These are phyloP conservation scores for Pseudogymnoascus sp. DNA, from an alignment of 2,329 filamentous ascomycete species.

Conservation along the genomic window DNA sequence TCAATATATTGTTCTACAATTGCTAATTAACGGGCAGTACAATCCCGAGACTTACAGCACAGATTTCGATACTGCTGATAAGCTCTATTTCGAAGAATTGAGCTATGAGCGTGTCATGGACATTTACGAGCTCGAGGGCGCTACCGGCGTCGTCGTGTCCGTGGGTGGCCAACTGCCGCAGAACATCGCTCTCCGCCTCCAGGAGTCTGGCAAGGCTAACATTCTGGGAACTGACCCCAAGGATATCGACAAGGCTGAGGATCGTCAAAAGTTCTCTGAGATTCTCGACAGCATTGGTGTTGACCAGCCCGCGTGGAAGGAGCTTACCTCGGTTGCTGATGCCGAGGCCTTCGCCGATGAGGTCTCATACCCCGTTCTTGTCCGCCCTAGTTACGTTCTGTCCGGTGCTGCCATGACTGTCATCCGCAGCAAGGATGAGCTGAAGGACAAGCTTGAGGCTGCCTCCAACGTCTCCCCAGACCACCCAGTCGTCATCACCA, in stretches of 20 bases:
- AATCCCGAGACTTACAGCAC: constrained; percentile 77
- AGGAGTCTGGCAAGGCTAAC: constrained; percentile 82
- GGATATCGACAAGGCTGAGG: constrained; percentile 96
- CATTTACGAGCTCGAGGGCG: constrained; percentile 87
- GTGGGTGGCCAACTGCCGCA: constrained; percentile 94
- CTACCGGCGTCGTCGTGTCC: constrained; percentile 84
- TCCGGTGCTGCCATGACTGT: constrained; percentile 98
- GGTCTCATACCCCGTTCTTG: constrained; percentile 89
- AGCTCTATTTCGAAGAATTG: constrained; percentile 92
- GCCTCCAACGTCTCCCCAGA: constrained; percentile 88
- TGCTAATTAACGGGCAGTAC: constrained; percentile 21
- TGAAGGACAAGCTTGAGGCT: constrained; percentile 90
- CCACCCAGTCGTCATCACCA: constrained; percentile 95
- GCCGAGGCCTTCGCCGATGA: constrained; percentile 78
- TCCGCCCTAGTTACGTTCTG: constrained; percentile 89
- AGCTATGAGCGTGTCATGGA: constrained; percentile 98
- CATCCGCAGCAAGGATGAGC: constrained; percentile 76
- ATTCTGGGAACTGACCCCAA: constrained; percentile 86
- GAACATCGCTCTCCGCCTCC: constrained; percentile 90
- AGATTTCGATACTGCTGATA: constrained; percentile 83
- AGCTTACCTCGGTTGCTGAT: constrained; percentile 80
- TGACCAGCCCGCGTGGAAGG: constrained; percentile 96
- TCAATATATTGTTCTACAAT: constrained; percentile 5
- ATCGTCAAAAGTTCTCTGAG: constrained; percentile 95
- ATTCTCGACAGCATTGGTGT: constrained; percentile 95